Conservation (phyloP, 83 land plant genomes). For the Thuja plicata region DNA sequence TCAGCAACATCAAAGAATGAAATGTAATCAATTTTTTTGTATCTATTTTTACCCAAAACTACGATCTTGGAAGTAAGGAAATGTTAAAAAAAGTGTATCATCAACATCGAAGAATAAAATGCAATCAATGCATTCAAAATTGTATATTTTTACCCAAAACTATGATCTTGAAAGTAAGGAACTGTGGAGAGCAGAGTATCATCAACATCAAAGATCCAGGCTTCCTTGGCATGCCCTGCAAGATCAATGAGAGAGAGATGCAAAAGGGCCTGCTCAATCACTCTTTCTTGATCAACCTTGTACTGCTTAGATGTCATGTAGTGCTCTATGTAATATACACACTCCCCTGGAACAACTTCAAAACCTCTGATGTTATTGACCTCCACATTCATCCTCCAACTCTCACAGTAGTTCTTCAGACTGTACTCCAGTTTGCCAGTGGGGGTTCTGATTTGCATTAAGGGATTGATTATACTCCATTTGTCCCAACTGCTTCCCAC, state of each 20-base stretch:
- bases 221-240: slow-evolving; percentile 48
- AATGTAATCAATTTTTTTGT: no score
- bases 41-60: no score
- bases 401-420: slow-evolving; percentile 50
- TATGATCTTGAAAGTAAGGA: no score
- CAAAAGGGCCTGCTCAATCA: slow-evolving; percentile 26
- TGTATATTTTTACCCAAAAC: no score
- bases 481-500: no score
- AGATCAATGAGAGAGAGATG: slow-evolving; percentile 19
- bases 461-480: slow-evolving; percentile 1
- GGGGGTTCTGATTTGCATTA: slow-evolving; percentile 13
- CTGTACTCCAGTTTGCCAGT: neutral
- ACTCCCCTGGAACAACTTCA: slow-evolving; percentile 48
- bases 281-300: slow-evolving; percentile 35
- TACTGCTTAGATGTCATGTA: slow-evolving; percentile 55
- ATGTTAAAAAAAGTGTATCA: no score
- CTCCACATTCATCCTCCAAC: slow-evolving; percentile 66
- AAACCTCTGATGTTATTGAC: slow-evolving; percentile 58
- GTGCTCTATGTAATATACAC: slow-evolving; percentile 38
- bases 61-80: no score
- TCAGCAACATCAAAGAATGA: no score
- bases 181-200: slow-evolving; percentile 15
- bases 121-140: no score
- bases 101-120: no score
- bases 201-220: slow-evolving; percentile 30